A percentile compares a stretch with the other conserved stretches of the same genome.
phyloP scores from a whole-genome alignment of 2,329 filamentous ascomycete species.

The Xenosphaeropsis pyriputrescens region DNA sequence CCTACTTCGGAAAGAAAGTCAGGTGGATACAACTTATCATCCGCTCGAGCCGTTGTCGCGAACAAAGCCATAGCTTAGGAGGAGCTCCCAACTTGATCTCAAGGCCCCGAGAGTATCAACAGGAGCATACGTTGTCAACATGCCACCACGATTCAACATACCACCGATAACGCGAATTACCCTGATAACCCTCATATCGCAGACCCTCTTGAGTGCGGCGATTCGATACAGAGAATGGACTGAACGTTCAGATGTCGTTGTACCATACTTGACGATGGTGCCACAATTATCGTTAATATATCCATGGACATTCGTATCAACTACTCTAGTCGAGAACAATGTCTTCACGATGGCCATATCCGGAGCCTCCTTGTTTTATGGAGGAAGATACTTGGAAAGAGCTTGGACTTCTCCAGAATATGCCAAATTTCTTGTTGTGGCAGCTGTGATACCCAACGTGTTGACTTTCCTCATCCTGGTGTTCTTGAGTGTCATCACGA shows the following conservation, averaged over 20 bases:
- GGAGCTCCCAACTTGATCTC: too few relatives aligned
- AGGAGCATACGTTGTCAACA: constrained; percentile 18
- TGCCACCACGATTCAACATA: constrained; percentile 80
- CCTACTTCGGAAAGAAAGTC: too few relatives aligned
- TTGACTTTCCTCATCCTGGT: constrained; percentile 61
- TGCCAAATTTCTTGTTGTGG: constrained; percentile 73
- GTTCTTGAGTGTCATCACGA: constrained; percentile 55
- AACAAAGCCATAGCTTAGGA: too few relatives aligned
- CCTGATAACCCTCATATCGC: constrained; percentile 57
- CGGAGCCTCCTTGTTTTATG: constrained; percentile 70
- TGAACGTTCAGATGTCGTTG: constrained; percentile 47
- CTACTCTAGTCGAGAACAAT: constrained; percentile 85
- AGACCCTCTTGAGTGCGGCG: constrained; percentile 71
- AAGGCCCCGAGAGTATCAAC: too few relatives aligned
- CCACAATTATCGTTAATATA: constrained; percentile 74
- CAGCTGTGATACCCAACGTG: constrained; percentile 67
- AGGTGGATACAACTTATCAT: too few relatives aligned
- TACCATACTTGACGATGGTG: constrained; percentile 79
- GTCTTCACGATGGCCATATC: constrained; percentile 73
- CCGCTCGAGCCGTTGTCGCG: too few relatives aligned
- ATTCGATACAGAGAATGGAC: constrained; percentile 61
- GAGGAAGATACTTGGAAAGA: constrained; percentile 86
- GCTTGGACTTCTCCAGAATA: constrained; percentile 91
- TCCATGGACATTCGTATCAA: constrained; percentile 82
- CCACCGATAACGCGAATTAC: constrained; percentile 79